These are phyloP conservation scores for Petunia secreta DNA, from an alignment of 257 asterid genomes.

Conservation along the genomic window DNA sequence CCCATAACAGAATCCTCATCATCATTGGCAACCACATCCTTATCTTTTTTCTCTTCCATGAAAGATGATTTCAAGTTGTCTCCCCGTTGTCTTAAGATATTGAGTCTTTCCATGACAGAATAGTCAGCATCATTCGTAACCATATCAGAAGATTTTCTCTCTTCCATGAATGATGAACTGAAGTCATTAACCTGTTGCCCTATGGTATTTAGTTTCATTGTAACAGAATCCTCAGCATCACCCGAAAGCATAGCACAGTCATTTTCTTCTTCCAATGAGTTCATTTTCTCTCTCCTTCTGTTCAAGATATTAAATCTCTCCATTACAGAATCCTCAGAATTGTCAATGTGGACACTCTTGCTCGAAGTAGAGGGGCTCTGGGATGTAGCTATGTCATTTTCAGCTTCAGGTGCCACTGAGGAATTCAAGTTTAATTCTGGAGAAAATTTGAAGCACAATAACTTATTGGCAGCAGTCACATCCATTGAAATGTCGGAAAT, in stretches of 20 bases:
- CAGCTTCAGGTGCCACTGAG: background rate
- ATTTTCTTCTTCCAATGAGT: constrained; percentile 21
- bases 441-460: constrained; percentile 21
- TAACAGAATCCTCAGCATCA: constrained; percentile 51
- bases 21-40: constrained; percentile 28
- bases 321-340: constrained; percentile 25
- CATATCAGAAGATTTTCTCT: constrained; percentile 31
- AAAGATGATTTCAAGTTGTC: constrained; percentile 31
- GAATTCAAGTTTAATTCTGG: constrained; percentile 25
- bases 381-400: background rate
- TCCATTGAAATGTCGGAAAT: constrained; percentile 41
- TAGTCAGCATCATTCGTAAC: constrained; percentile 42
- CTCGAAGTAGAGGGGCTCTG: constrained; percentile 19
- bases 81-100: constrained; percentile 52
- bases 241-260: constrained; percentile 26
- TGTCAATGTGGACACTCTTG: constrained; percentile 20
- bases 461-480: constrained; percentile 19
- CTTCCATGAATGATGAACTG: constrained; percentile 28
- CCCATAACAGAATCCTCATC: constrained; percentile 55
- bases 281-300: constrained; percentile 21
- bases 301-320: constrained; percentile 31
- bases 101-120: constrained; percentile 55
- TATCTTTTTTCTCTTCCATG: constrained; percentile 35
- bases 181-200: constrained; percentile 45
- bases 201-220: constrained; percentile 51